A percentile compares a stretch with the other conserved stretches of the same genome.
Conservation (phyloP, 73 alveolate species). For the Uronychia setigera region DNA sequence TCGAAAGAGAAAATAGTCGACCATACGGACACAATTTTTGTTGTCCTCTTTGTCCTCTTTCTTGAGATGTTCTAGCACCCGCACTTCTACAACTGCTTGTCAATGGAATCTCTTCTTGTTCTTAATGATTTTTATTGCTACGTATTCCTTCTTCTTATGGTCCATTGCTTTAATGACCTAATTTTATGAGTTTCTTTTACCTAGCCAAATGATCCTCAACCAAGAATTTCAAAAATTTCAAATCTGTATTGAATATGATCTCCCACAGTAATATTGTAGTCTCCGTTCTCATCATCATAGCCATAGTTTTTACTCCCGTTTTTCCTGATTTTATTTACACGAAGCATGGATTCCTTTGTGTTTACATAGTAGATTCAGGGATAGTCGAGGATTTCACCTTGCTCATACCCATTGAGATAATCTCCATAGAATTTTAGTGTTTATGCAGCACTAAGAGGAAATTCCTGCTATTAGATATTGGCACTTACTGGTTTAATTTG, state of each 20-base stretch:
- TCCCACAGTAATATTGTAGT: constrained; percentile 75
- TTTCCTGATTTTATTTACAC: not conserved
- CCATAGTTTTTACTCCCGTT: constrained; percentile 31
- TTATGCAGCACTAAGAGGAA: not conserved
- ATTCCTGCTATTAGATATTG: not conserved
- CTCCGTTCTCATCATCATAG: constrained; percentile 91
- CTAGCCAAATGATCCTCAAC: not conserved
- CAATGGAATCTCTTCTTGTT: constrained; percentile 61
- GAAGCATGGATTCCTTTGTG: not conserved
- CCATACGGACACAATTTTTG: constrained; percentile 50
- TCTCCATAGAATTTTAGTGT: not conserved
- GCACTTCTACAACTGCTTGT: constrained; percentile 55
- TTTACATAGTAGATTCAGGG: not conserved
- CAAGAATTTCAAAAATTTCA: constrained; percentile 76
- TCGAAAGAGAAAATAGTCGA: constrained; percentile 58
- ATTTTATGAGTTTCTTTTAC: not conserved
- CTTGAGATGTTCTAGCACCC: constrained; percentile 39
- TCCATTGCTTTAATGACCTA: constrained; percentile 47
- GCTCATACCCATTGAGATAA: not conserved
- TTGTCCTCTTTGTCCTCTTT: constrained; percentile 65
- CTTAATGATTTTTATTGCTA: constrained; percentile 94
- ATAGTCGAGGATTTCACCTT: not conserved
- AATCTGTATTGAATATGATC: constrained; percentile 93
- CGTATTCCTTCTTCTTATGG: constrained; percentile 64
- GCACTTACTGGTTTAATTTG: not conserved